Base-by-base conservation (phyloP, 2,329 filamentous ascomycete species). In the Thielaviopsis populi region DNA sequence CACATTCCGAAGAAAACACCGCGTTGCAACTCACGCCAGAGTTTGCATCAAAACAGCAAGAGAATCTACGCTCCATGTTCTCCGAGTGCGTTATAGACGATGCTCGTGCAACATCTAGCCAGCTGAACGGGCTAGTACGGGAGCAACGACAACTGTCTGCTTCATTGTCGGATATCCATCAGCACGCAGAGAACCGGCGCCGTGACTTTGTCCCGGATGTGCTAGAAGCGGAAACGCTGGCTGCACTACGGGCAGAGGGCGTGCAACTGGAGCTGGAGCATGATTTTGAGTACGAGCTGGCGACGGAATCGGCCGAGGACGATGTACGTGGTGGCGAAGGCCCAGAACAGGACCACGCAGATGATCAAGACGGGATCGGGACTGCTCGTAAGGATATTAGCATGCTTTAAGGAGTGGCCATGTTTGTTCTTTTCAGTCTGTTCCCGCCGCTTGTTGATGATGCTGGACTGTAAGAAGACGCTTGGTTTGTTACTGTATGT, bases 1-100 rank as follows among this genome's bases (percentile, higher is more conserved):
- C 76, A 0, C 83, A 85, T 67, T 67, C 75, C 2, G 69, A 79
- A 63, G 1, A 70, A 70, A 54, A 80, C 79, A 68, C n/a, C 66
- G 69, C 27, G 13, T 42, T 63, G 4, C 46, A 46, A 3, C 58
- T 67, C 19, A 43, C 6, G 33, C 11, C 22, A 13, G 53, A 56
- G 46, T 59, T 43, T 42, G 54, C 66, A 15, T 42, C 15, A 19
- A 63, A 8, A 54, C 62, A 50, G 50, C 62, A 63, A 2, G 8
- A 33, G 54, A 17, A 11, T 4, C 7, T 56, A 33, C 27, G 30
- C 33, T 37, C 33, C 3, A 10, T 37, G 33, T 1, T 37, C 6
- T 37, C 33, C 8, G 33, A 37, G 33, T 6, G 33, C 33, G 33
- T 37, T 10, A 8, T 37, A 1, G 33, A 37, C 33, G 33, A 37